These are phyloP conservation scores for Trametes hirsuta DNA, from an alignment of 1,284 basidiomycete genomes.

Conservation along the genomic window DNA sequence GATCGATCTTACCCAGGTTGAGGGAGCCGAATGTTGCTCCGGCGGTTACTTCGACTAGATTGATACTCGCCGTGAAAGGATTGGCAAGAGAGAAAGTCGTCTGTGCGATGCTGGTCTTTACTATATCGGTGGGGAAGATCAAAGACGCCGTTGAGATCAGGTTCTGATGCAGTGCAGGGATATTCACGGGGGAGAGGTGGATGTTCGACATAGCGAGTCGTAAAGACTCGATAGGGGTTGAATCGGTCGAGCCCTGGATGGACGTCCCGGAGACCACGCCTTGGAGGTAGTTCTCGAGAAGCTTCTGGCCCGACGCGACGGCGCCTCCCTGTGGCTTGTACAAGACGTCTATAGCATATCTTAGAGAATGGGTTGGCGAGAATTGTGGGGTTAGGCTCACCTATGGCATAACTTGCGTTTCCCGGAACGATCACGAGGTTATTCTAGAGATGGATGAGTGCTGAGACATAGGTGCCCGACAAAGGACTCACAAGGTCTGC, in stretches of 20 bases:
- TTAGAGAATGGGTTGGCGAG: background rate
- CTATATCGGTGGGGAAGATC: conserved; percentile 61
- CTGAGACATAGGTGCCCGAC: background rate
- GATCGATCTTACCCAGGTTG: conserved; percentile 60
- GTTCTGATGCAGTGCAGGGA: conserved; percentile 70
- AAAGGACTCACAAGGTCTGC: conserved; percentile 19
- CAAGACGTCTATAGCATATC: conserved; percentile 51
- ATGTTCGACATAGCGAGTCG: conserved; percentile 69
- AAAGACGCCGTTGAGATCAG: conserved; percentile 61
- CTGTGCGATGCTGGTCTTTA: conserved; percentile 58
- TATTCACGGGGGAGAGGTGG: conserved; percentile 60
- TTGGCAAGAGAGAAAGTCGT: conserved; percentile 64
- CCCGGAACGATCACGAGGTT: conserved; percentile 61
- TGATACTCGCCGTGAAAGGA: conserved; percentile 80
- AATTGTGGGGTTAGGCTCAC: conserved; percentile 32
- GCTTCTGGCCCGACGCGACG: conserved; percentile 54
- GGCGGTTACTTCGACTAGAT: conserved; percentile 61
- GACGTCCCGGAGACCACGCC: conserved; percentile 61
- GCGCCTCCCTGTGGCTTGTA: conserved; percentile 65
- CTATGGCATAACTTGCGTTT: conserved; percentile 54
- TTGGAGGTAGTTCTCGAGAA: conserved; percentile 77
- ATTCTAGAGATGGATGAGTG: conserved; percentile 38
- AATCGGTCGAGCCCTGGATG: conserved; percentile 60
- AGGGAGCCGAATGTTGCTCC: conserved; percentile 58
- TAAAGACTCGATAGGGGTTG: conserved; percentile 69